phyloP scores from a whole-genome alignment of 75 land plant species.

The Cunninghamia lanceolata region DNA sequence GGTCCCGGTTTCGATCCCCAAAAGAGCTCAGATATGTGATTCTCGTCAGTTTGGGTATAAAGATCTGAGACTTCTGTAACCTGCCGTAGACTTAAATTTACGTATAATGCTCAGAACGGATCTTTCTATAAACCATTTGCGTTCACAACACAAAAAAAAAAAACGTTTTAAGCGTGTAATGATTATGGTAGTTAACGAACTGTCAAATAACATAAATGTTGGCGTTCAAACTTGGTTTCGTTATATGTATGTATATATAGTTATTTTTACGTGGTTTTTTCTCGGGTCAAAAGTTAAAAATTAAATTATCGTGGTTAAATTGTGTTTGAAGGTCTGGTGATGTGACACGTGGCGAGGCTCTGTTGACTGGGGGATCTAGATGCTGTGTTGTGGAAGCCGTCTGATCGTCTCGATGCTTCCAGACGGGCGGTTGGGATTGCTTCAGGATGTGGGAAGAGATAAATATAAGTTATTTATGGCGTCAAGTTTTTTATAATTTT shows the following conservation, averaged over 20 bases:
- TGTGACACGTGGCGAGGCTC: neutral
- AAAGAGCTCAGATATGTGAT: neutral
- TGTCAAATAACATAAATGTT: neutral
- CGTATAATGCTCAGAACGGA: neutral
- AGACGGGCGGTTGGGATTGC: neutral
- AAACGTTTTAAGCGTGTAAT: neutral
- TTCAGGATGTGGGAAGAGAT: neutral
- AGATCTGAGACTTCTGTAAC: neutral
- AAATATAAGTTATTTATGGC: neutral
- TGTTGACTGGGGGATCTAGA: neutral
- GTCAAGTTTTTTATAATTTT: neutral
- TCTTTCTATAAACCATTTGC: neutral
- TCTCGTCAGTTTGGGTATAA: neutral
- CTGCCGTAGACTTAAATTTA: neutral
- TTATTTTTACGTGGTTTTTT: neutral
- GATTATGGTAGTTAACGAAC: neutral
- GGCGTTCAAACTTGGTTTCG: neutral
- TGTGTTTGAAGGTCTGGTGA: neutral
- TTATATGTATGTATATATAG: neutral
- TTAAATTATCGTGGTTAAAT: neutral
- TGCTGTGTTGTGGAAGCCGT: neutral
- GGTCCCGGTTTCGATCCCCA: constrained; percentile 1
- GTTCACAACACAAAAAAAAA: neutral
- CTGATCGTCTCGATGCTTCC: neutral
- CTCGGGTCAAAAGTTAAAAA: neutral